Conservation (phyloP, 345 rosid species). For the Moricandia arvensis region DNA sequence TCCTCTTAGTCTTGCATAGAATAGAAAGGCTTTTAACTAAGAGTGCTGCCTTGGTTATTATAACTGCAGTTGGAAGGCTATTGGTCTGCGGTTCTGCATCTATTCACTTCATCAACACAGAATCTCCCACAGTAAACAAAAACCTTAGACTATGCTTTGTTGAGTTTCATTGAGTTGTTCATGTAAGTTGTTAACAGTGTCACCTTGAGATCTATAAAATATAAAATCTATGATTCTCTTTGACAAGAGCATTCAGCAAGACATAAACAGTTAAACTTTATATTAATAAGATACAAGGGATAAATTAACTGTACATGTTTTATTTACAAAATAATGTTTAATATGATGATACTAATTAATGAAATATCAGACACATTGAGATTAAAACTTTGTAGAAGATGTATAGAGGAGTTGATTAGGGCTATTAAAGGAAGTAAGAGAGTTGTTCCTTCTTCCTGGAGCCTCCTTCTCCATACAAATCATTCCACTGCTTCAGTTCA, state of each 20-base stretch:
- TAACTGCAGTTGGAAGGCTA: slow-evolving; percentile 70
- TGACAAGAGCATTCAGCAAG: neutral
- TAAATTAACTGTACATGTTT: slow-evolving; percentile 21
- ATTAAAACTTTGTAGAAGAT: slow-evolving; percentile 9
- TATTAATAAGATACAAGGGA: slow-evolving; percentile 6
- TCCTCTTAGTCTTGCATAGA: neutral
- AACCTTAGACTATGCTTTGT: neutral
- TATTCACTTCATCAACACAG: slow-evolving; percentile 24
- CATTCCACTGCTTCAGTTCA: slow-evolving; percentile 94
- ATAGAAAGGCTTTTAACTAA: slow-evolving; percentile 8
- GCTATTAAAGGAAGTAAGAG: slow-evolving; percentile 71
- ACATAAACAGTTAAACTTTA: slow-evolving; percentile 16
- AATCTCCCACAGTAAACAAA: slow-evolving; percentile 10
- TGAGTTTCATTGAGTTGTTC: neutral
- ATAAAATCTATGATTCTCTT: too few relatives aligned
- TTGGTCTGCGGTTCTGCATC: slow-evolving; percentile 45
- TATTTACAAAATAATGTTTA: slow-evolving; percentile 19
- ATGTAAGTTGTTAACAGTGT: neutral
- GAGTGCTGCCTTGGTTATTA: neutral
- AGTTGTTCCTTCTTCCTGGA: slow-evolving; percentile 89
- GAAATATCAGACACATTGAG: slow-evolving; percentile 1
- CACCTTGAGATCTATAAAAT: too few relatives aligned
- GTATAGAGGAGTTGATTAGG: neutral
- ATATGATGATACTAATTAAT: slow-evolving; percentile 16
- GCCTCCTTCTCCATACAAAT: slow-evolving; percentile 88